Base-by-base conservation (phyloP, 139 green algal genomes). In the Chlorella sp. region DNA sequence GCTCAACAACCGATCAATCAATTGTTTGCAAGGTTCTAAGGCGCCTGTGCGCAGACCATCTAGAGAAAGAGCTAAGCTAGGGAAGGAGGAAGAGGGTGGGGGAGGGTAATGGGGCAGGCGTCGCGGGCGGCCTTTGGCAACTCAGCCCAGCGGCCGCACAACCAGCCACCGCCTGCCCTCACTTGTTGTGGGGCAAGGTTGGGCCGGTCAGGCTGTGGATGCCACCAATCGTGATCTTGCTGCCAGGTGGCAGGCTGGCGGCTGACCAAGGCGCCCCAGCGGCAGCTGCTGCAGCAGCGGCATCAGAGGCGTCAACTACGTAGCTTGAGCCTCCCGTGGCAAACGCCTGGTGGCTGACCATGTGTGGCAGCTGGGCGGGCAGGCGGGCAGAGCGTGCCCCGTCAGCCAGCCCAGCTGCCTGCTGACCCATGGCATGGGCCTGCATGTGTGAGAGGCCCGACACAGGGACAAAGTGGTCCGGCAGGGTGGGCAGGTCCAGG, bases 401-500 rank as follows among this genome's bases (percentile, higher is more conserved):
- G 15, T 15, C 34, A 16, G 11, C n/a, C 30, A 48, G 75, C 75
- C 40, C 15, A 16, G 34, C n/a, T 15, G 40, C 24, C n/a, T 30
- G 75, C 75, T 26, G 34, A 32, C n/a, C 75, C 24, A 36, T 19
- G 16, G 34, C 34, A 1, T 39, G 75, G 7, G 48, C 48, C 32
- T 39, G 71, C 71, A 39, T n/a, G 3, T 78, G 71, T 12, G 15
- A 30, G 2, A 15, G 14, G 3, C 32, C 71, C 34, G 30, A 14
- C 32, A 78, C 71, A 14, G 71, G 71, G 16, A 78, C 39, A 30
- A 78, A 78, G 12, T 78, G 71, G 28, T 78, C 71, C 5, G 71
- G 71, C 3, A 78, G 71, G 7, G 71, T 4, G 75, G 75, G 75
- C 15, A 81, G 75, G 75, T 86, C 81, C n/a, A 86, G n/a, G 81